Evolutionary conservation across 2,329 filamentous ascomycete species (phyloP), one percentile per base, ranked within the genome.

Genomic region (Kalaharituber pfeilii): DNA sequence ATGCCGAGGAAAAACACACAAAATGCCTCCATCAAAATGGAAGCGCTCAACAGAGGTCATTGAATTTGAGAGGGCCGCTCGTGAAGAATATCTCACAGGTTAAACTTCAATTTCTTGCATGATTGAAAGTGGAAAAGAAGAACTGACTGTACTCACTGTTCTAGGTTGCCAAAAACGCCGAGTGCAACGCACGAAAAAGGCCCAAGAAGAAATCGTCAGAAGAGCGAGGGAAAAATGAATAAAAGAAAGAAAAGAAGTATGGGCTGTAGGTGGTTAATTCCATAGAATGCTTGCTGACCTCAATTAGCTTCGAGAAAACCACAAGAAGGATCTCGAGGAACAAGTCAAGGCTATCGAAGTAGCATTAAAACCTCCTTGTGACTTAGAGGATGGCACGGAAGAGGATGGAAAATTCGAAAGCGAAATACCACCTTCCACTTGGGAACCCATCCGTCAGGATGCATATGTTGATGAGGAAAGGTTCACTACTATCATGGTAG

Each of bases 391-490:
- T 24, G 69, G 68, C 49, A 69, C 70, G 3, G 68, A 64, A 7
- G 62, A 66, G 15, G 65, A 68, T n/a, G 69, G 69, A 15, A 71
- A 72, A 1, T 70, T 71, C 1, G 71, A 75, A 13, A 60, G 67
- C 55, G 50, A 63, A 22, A 59, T 65, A 30, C 69, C 70, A 18
- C 42, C 49, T 20, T 27, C 7, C 20, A 7, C 11, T 18, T 39
- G 24, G 24, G 33, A 8, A 69, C 79, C 22, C 70, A 70, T 93
- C 66, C 80, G 86, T 62, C 84, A 94, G 67, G 87, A 89, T 62
- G 87, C 96, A 68, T 98, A 95, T 69, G 78, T 95, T 60, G 91
- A 98, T 67, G 91, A 96, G 67, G 89, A 95, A 68, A 84, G 84
- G 66, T 95, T 86, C 67, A 96, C 91, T 0, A 94, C 86, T 0